Evolutionary conservation across 495 filamentous ascomycete genomes (phyloP).

Genomic region (Lepidopterella palustris): DNA sequence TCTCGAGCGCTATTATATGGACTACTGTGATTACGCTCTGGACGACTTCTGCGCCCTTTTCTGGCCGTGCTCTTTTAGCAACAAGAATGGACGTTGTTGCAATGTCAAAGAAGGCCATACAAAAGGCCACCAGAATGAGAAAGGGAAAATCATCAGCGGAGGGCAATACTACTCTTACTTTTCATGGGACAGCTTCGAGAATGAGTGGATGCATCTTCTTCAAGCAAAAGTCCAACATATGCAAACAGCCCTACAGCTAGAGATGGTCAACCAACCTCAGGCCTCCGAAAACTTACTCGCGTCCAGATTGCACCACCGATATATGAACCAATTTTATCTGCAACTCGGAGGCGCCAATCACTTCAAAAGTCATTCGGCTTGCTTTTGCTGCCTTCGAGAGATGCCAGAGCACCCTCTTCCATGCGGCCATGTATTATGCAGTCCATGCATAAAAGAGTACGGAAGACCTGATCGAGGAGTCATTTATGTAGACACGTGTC

Average conservation of each 20-base stretch:
- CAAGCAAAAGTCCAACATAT: not conserved
- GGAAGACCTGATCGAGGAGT: not conserved
- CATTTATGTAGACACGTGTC: not conserved
- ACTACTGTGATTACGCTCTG: slow-evolving; percentile 18
- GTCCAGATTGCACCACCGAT: not conserved
- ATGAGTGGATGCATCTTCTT: not conserved
- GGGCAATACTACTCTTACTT: slow-evolving; percentile 29
- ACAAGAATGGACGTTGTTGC: slow-evolving; percentile 15
- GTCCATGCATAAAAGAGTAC: slow-evolving; percentile 25
- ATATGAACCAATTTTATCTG: not conserved
- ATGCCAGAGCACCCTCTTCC: slow-evolving; percentile 36
- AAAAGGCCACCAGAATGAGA: slow-evolving; percentile 32
- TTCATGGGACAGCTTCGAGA: slow-evolving; percentile 6
- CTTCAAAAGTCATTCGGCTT: slow-evolving; percentile 35
- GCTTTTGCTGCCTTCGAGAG: slow-evolving; percentile 38
- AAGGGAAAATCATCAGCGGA: slow-evolving; percentile 26
- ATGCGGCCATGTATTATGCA: slow-evolving; percentile 41
- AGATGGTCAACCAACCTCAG: not conserved
- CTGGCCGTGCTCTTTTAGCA: slow-evolving; percentile 25
- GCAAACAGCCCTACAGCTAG: not conserved
- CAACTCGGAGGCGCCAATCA: slow-evolving; percentile 2
- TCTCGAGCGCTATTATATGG: slow-evolving; percentile 3
- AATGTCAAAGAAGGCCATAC: slow-evolving; percentile 13
- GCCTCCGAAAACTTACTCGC: slow-evolving; percentile 3
- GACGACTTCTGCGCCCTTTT: slow-evolving; percentile 21